A percentile compares a stretch with the other conserved stretches of the same genome.
Evolutionary conservation across 2,329 filamentous ascomycete species (phyloP).

Genomic region (Metarhizium sp.): DNA sequence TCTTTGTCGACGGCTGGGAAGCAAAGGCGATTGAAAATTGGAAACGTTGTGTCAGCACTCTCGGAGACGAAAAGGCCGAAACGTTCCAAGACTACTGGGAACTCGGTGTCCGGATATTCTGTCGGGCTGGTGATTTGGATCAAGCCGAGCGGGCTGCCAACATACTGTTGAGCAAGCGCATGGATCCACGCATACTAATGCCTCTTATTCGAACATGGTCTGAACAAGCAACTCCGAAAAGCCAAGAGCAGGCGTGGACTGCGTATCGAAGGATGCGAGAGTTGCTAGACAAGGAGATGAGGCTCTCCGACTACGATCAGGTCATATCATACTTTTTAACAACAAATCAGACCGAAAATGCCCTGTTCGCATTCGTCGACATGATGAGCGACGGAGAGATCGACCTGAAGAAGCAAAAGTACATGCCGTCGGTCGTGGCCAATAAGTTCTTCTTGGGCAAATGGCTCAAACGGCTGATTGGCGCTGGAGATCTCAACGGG

Average conservation of each 20-base stretch:
- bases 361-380: constrained; percentile 72
- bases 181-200: constrained; percentile 49
- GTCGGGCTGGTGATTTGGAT: constrained; percentile 45
- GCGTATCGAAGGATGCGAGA: constrained; percentile 56
- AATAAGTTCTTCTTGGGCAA: constrained; percentile 82
- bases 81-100: constrained; percentile 50
- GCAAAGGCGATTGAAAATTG: constrained; percentile 53
- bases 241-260: constrained; percentile 52
- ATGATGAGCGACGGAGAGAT: constrained; percentile 66
- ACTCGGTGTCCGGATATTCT: constrained; percentile 57
- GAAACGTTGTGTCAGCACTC: constrained; percentile 44
- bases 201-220: constrained; percentile 63
- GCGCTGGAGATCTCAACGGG: constrained; percentile 59
- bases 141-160: constrained; percentile 48
- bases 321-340: constrained; percentile 63
- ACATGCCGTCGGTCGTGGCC: constrained; percentile 38
- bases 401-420: constrained; percentile 33
- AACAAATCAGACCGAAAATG: constrained; percentile 53
- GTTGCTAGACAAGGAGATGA: constrained; percentile 50
- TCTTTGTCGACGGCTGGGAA: constrained; percentile 53
- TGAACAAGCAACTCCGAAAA: constrained; percentile 34
- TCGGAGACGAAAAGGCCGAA: constrained; percentile 36
- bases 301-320: constrained; percentile 66
- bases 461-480: constrained; percentile 79
- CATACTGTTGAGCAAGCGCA: constrained; percentile 39